Base-by-base conservation (phyloP, 1,284 basidiomycete genomes). In the Mycena sp. region DNA sequence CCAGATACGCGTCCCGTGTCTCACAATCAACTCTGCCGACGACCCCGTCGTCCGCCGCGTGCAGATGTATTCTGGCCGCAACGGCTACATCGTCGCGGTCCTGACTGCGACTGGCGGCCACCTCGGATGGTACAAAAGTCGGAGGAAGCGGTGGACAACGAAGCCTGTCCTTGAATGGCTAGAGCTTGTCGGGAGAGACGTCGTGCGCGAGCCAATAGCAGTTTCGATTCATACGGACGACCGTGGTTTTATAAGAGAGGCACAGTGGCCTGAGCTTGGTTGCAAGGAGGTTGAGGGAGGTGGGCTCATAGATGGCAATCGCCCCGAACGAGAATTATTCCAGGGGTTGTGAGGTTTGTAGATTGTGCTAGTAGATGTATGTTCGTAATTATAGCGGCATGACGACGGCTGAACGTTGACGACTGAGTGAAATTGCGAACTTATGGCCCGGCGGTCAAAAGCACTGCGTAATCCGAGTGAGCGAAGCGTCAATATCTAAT, bases 101-200 rank as follows among this genome's bases (percentile, higher is more conserved):
- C 78, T 93, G 57, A 96, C 96, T 0, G 80, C 82, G 32, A 83
- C 84, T 14, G 97, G 98, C 2, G 98, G 98, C 0, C 97, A 99
- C 78, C 82, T 99, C 11, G 97, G 96, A 28, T 99, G 95, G 96
- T 99, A 96, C 74, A 88, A 91, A 65, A 80, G 82, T 37, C 73
- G 77, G 59, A 75, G 86, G 14, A 82, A 83, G 65, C 79, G 91
- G 56, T 95, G 93, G 93, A 82, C 91, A 58, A 84, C 83, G 12
- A 80, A 83, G 68, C 93, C 93, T 16, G 88, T 91, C 2, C 71
- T 94, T 12, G 90, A 95, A 72, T 95, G 91, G 91, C 70, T 93
- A 44, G 83, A 78, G 65, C 78, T 90, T 29, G 80, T 85, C 40
- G 87, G 83, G 28, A 83, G 88, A 61, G 83, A 87, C 38, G 60